These are phyloP conservation scores for Cercophora samala DNA, from an alignment of 495 filamentous ascomycete species.

Conservation along the genomic window DNA sequence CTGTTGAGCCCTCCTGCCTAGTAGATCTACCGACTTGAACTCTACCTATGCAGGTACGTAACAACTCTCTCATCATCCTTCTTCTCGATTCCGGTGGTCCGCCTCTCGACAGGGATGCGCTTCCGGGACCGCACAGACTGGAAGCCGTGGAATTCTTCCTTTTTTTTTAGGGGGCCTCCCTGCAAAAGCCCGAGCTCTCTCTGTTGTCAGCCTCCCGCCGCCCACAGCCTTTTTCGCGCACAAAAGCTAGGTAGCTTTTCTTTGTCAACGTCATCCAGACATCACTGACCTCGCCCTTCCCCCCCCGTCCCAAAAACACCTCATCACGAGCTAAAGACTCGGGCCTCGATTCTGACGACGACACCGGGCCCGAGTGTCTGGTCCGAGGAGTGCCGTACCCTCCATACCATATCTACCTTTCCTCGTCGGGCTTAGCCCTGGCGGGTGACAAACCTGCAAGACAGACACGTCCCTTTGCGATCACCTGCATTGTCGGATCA, in stretches of 20 bases:
- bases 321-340: neutral
- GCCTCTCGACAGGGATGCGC: conserved; percentile 3
- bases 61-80: neutral
- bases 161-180: conserved; percentile 11
- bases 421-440: neutral
- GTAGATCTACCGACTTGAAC: neutral
- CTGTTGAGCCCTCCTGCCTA: neutral
- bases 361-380: neutral
- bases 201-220: neutral
- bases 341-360: neutral
- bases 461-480: conserved; percentile 13
- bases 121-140: conserved; percentile 13
- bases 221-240: neutral
- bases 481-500: conserved; percentile 16
- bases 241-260: neutral
- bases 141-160: conserved; percentile 17
- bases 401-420: neutral
- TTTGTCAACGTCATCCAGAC: neutral
- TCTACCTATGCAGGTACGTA: neutral
- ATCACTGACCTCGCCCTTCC: neutral
- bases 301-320: neutral
- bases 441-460: conserved; percentile 10
- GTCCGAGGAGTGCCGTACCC: neutral
- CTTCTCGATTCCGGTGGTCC: neutral
- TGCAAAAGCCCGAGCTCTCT: neutral